phyloP scores from a whole-genome alignment of 1,284 basidiomycete species.

The Meira nashicola region DNA sequence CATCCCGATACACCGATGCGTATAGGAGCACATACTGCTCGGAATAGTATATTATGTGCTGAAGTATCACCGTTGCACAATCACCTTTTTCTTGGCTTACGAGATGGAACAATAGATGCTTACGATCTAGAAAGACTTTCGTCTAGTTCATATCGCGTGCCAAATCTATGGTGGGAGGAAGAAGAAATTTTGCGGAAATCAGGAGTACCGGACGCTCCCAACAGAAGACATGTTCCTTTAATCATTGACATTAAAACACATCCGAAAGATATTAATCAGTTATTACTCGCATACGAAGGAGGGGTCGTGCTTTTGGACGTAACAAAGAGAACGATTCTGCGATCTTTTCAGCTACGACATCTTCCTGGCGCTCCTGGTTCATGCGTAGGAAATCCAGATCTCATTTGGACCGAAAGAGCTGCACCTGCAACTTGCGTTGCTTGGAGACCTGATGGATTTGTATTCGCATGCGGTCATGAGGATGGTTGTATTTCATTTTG shows the following conservation, averaged over 20 bases:
- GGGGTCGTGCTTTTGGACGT: slow-evolving; percentile 46
- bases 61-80: slow-evolving; percentile 69
- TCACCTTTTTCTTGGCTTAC: slow-evolving; percentile 62
- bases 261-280: slow-evolving; percentile 72
- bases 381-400: slow-evolving; percentile 59
- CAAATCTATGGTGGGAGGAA: slow-evolving; percentile 66
- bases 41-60: slow-evolving; percentile 58
- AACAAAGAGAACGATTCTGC: slow-evolving; percentile 32
- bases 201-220: slow-evolving; percentile 59
- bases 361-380: slow-evolving; percentile 44
- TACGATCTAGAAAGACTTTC: slow-evolving; percentile 53
- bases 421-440: slow-evolving; percentile 69
- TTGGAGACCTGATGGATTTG: slow-evolving; percentile 61
- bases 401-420: slow-evolving; percentile 63
- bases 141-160: slow-evolving; percentile 48
- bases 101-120: slow-evolving; percentile 55
- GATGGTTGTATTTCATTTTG: slow-evolving; percentile 85
- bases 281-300: slow-evolving; percentile 79
- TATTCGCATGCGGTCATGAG: slow-evolving; percentile 65
- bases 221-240: slow-evolving; percentile 53
- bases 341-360: slow-evolving; percentile 39
- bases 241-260: slow-evolving; percentile 58
- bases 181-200: slow-evolving; percentile 63
- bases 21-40: slow-evolving; percentile 31
- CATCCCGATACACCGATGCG: slow-evolving; percentile 34